Evolutionary conservation across 805 yeast genomes (phyloP).

Genomic region (Wickerhamiella sorbophila): DNA sequence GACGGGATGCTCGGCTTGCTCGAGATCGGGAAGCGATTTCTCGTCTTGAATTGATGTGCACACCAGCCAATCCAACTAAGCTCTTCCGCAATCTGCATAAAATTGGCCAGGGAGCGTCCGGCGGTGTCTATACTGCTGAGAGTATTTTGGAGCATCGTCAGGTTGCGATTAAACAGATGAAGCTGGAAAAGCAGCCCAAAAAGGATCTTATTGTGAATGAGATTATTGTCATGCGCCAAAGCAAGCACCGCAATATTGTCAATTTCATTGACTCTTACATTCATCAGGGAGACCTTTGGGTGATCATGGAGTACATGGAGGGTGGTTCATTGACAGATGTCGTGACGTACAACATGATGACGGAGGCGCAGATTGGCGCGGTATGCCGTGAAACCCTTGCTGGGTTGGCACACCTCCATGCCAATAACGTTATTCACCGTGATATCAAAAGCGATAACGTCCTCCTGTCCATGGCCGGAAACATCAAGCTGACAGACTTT

Average conservation of each 20-base stretch:
- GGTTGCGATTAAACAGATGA: constrained; percentile 96
- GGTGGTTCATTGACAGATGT: constrained; percentile 96
- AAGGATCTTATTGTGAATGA: constrained; percentile 91
- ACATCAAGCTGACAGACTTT: constrained; percentile 87
- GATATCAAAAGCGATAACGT: constrained; percentile 95
- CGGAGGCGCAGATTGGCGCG: constrained; percentile 90
- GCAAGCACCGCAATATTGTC: constrained; percentile 82
- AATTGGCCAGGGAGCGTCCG: constrained; percentile 93
- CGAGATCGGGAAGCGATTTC: constrained; percentile 59
- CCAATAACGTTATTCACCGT: constrained; percentile 86
- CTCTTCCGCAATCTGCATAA: constrained; percentile 41
- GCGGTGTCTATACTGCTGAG: constrained; percentile 77
- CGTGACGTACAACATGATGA: constrained; percentile 70
- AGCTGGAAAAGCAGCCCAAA: constrained; percentile 84
- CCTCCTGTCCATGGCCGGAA: constrained; percentile 66
- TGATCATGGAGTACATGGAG: constrained; percentile 97
- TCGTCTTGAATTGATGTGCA: constrained; percentile 60
- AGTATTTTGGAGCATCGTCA: constrained; percentile 29
- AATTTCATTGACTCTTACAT: constrained; percentile 81
- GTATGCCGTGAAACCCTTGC: constrained; percentile 81
- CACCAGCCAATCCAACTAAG: constrained; percentile 69
- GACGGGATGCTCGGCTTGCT: constrained; percentile 64
- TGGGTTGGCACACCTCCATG: constrained; percentile 78
- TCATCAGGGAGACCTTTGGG: constrained; percentile 61
- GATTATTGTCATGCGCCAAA: constrained; percentile 87